Conservation (phyloP, 257 asterid species). For the Solanum sitiens region DNA sequence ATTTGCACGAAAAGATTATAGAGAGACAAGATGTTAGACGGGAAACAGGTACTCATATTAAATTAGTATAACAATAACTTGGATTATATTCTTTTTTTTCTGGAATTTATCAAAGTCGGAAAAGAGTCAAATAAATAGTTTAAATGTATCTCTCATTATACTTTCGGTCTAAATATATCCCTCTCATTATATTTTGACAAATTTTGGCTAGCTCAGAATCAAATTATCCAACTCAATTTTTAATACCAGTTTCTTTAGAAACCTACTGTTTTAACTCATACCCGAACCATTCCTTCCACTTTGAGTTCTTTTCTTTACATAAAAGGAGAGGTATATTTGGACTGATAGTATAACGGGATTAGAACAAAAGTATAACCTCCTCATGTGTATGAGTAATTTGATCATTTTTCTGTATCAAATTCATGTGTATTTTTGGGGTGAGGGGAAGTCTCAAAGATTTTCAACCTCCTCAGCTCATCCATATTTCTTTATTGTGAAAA, state of each 20-base stretch:
- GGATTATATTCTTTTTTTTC: too few species aligned
- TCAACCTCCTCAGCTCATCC: not conserved
- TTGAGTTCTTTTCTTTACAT: too few species aligned
- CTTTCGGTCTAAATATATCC: too few species aligned
- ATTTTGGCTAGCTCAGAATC: too few species aligned
- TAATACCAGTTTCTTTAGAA: not conserved
- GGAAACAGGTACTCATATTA: not conserved
- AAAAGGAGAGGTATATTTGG: not conserved
- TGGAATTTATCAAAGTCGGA: too few species aligned
- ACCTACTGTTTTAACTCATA: too few species aligned
- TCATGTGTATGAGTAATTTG: not conserved
- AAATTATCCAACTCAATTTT: too few species aligned
- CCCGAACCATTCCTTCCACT: too few species aligned
- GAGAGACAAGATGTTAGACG: not conserved
- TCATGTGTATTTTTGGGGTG: not conserved
- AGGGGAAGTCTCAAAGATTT: not conserved
- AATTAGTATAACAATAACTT: too few species aligned
- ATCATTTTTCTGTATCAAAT: not conserved
- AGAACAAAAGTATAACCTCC: not conserved
- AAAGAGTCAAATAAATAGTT: too few species aligned
- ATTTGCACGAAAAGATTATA: not conserved
- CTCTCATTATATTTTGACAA: too few species aligned
- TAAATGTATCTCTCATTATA: not conserved
- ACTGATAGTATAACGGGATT: rapidly evolving
- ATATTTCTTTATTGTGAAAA: not conserved